phyloP scores from a whole-genome alignment of 352 stramenopile species.

The Phytopythium boreale region DNA sequence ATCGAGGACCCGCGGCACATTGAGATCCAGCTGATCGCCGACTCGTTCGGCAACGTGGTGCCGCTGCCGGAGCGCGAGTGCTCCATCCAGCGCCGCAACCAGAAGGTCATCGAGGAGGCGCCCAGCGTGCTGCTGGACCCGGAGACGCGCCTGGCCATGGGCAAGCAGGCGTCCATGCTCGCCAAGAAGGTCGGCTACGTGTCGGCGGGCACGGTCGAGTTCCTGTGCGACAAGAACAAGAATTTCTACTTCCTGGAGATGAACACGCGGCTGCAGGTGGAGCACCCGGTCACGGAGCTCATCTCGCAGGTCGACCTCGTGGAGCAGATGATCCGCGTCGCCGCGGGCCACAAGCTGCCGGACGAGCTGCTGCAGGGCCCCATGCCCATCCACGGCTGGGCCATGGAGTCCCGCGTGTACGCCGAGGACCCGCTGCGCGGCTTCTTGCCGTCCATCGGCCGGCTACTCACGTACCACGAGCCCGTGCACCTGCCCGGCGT shows the following conservation, averaged over 20 bases:
- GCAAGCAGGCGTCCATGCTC: constrained; percentile 88
- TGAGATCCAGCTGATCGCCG: constrained; percentile 96
- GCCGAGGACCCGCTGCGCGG: constrained; percentile 94
- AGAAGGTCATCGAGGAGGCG: constrained; percentile 97
- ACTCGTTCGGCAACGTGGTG: constrained; percentile 88
- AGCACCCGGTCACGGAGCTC: constrained; percentile 96
- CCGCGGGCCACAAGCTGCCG: constrained; percentile 88
- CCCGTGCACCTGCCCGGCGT: constrained; percentile 70
- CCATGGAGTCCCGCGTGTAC: constrained; percentile 96
- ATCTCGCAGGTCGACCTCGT: constrained; percentile 94
- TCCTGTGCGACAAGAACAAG: constrained; percentile 94
- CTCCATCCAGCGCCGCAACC: constrained; percentile 95
- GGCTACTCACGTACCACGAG: constrained; percentile 93
- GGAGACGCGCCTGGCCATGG: constrained; percentile 81
- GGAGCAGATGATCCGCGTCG: constrained; percentile 95
- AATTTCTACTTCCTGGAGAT: constrained; percentile 99
- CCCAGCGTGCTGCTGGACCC: constrained; percentile 88
- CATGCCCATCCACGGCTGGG: constrained; percentile 63
- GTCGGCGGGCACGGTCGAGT: constrained; percentile 96
- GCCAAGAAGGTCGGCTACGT: constrained; percentile 93
- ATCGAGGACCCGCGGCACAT: constrained; percentile 97
- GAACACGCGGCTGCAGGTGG: constrained; percentile 94
- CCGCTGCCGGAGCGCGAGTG: constrained; percentile 96
- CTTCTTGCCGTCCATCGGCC: constrained; percentile 94
- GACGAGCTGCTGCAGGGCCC: constrained; percentile 66